Conservation (phyloP, 768 basidiomycete species). For the Kwoniella newhampshirensis region DNA sequence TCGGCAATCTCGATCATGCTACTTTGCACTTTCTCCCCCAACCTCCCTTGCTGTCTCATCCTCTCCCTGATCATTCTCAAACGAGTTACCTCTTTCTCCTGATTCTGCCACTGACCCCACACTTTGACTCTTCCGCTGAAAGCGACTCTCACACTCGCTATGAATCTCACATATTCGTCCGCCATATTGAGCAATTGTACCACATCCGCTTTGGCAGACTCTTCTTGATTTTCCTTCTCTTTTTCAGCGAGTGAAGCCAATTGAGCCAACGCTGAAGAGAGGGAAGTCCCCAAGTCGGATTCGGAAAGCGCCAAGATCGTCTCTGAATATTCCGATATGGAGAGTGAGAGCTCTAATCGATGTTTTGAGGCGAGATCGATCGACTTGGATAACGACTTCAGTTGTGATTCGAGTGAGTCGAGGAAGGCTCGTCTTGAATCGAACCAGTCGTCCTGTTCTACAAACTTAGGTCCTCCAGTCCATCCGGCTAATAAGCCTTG, state of each 20-base stretch:
- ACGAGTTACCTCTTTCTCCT: conserved; percentile 72
- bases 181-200: conserved; percentile 76
- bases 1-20: conserved; percentile 80
- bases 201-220: conserved; percentile 79
- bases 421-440: conserved; percentile 80
- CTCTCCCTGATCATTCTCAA: conserved; percentile 77
- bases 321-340: conserved; percentile 77
- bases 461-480: conserved; percentile 61
- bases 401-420: conserved; percentile 84
- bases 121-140: conserved; percentile 83
- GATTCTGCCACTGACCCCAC: conserved; percentile 75
- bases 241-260: conserved; percentile 73
- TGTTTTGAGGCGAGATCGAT: conserved; percentile 83
- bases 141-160: conserved; percentile 80
- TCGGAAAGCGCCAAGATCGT: conserved; percentile 67
- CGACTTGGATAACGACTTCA: conserved; percentile 79
- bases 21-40: conserved; percentile 62
- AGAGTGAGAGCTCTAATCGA: conserved; percentile 68
- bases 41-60: conserved; percentile 68
- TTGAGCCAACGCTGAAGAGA: conserved; percentile 68
- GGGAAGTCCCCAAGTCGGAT: conserved; percentile 70
- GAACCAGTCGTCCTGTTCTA: conserved; percentile 68
- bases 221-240: conserved; percentile 69
- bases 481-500: conserved; percentile 74
- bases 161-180: conserved; percentile 91